Evolutionary conservation across 345 rosid genomes (phyloP).

Genomic region (Cardiospermum halicacabum): DNA sequence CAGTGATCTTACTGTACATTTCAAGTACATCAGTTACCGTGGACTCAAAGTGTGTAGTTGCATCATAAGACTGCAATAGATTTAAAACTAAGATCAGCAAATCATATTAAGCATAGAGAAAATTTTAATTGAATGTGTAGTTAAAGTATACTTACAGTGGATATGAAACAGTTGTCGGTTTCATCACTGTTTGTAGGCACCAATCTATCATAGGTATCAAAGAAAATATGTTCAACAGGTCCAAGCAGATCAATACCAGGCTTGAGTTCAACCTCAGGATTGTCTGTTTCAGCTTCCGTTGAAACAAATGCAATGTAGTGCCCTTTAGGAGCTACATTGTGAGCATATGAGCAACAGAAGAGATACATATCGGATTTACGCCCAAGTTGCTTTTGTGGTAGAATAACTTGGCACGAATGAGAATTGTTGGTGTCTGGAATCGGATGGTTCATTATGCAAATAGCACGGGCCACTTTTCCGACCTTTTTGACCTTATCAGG

Average conservation of each 20-base stretch:
- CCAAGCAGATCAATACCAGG: conserved; percentile 80
- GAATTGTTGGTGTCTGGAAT: conserved; percentile 77
- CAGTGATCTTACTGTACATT: conserved; percentile 75
- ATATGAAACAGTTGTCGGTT: conserved; percentile 75
- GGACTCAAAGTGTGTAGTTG: conserved; percentile 85
- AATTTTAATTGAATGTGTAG: too few relatives aligned
- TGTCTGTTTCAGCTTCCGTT: conserved; percentile 85
- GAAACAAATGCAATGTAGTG: conserved; percentile 90
- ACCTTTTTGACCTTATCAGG: conserved; percentile 79
- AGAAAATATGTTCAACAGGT: conserved; percentile 74
- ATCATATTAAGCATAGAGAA: too few relatives aligned
- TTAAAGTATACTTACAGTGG: conserved; percentile 69
- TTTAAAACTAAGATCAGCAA: not conserved
- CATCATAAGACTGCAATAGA: conserved; percentile 63
- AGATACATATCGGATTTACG: conserved; percentile 94
- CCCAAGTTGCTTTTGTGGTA: conserved; percentile 91
- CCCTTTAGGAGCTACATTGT: conserved; percentile 89
- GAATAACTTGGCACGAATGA: conserved; percentile 87
- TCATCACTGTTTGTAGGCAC: conserved; percentile 47
- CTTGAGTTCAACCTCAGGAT: conserved; percentile 76
- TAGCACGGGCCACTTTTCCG: conserved; percentile 91
- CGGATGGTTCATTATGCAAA: conserved; percentile 94
- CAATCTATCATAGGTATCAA: conserved; percentile 75
- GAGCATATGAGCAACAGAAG: conserved; percentile 92
- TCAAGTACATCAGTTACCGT: conserved; percentile 70